Base-by-base conservation (phyloP, 768 basidiomycete species). In the Tremella yokohamensis region DNA sequence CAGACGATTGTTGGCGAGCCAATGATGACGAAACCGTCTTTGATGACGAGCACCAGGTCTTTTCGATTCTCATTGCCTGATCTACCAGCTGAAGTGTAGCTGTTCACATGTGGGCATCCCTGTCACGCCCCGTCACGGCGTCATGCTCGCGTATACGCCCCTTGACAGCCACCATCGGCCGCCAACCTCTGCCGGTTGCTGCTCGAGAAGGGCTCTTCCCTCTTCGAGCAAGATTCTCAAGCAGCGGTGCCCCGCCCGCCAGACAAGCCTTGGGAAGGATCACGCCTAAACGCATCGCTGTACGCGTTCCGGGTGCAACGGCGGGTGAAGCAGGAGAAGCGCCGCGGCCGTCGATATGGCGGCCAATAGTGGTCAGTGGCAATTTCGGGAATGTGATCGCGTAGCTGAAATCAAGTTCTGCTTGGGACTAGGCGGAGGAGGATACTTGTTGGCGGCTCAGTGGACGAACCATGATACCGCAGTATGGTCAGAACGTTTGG, bases 391-490 rank as follows among this genome's bases (percentile, higher is more conserved):
- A 16, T 18, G 25, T 18, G 8, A 19, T 54, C 24, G 25, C 54
- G 39, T 29, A 26, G 47, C 47, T 49, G 26, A 47, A 40, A 8
- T 54, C 2, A 40, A 76, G 75, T 76, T 76, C 56, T 72, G 67
- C 49, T 34, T 65, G 0, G 57, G 60, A n/a, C 42, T 77, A 9
- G 69, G 75, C 1, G 65, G 63, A 13, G 70, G 66, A 25, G 68
- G 68, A 18, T 77, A 72, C 45, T 26, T 62, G 2, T 39, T 57
- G 3, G 72, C 72, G 1, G 75, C 72, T 16, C 38, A 47, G 12
- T 74, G 69, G 51, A 75, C 75, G 20, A 76, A 77, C 49, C 47
- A 26, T 12, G 76, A 77, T 34, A 76, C 73, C 1, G 54, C 61
- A 22, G 63, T 54, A 58, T 77, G 75, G 76, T 47, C 62, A 3